A percentile compares a stretch with the other conserved stretches of the same genome.
phyloP scores from a whole-genome alignment of 345 rosid species.

The Nasturtium officinale region DNA sequence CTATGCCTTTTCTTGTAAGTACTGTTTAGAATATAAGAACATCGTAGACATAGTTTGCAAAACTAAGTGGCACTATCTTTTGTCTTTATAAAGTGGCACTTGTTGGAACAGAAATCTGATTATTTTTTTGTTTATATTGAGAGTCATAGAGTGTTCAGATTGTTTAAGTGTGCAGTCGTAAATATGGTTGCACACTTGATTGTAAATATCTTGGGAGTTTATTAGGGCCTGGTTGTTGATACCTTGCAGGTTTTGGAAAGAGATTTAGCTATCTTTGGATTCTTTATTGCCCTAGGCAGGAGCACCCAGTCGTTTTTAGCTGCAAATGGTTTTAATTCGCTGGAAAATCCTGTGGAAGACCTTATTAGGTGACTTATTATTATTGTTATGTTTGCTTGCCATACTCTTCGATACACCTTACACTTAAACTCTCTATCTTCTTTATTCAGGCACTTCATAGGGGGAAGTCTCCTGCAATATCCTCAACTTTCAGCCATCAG shows the following conservation, averaged over 20 bases:
- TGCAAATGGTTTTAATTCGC: conserved; percentile 71
- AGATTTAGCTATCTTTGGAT: conserved; percentile 98
- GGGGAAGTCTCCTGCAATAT: conserved; percentile 90
- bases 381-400: conserved; percentile 22
- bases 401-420: conserved; percentile 21
- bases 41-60: not conserved
- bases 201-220: conserved; percentile 12
- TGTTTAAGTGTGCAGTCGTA: conserved; percentile 2
- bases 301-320: conserved; percentile 68
- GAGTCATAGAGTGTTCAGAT: not conserved
- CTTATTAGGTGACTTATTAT: conserved; percentile 65
- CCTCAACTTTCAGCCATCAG: conserved; percentile 96
- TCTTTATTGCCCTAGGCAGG: conserved; percentile 94
- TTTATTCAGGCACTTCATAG: conserved; percentile 72
- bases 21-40: conserved; percentile 9
- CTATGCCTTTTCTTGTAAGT: not conserved
- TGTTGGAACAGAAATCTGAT: not conserved
- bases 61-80: not conserved
- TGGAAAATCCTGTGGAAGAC: conserved; percentile 66
- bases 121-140: not conserved
- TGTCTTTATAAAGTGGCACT: conserved; percentile 15
- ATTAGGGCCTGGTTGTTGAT: conserved; percentile 21
- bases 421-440: conserved; percentile 24
- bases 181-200: not conserved
- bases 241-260: conserved; percentile 81